Base-by-base conservation (phyloP, 2,329 filamentous ascomycete species). In the Ophiostoma pallidulum region DNA sequence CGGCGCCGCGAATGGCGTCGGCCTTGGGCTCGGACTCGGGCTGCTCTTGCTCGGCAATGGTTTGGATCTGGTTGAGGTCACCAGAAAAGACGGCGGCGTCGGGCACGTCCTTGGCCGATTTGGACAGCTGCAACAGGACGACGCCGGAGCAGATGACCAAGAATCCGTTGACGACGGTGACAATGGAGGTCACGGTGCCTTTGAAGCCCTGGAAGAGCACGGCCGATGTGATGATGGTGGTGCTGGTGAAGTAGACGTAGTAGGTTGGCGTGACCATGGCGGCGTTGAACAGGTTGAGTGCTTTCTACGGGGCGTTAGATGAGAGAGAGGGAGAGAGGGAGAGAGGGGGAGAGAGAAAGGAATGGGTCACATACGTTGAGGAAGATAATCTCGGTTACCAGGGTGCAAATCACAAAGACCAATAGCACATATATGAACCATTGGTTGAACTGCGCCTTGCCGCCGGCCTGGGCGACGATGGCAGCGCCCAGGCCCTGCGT, bases 251-350 rank as follows among this genome's bases (percentile, higher is more conserved):
- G 70, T 94, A 91, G 55, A 98, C 92, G 64, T 98, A 98, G 68
- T 98, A 98, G 3, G 92, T 98, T 1, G 92, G 92, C 0, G 92
- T 98, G 51, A 98, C 92, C 55, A 98, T 77, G 8, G 92, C 91
- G 32, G 92, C 92, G 60, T 98, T 97, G 73, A 91, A 97, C 42
- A 98, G 67, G 61, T 98, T 97, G 48, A 97, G 75, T 6, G 92
- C 92, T 96, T 98, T 98, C 90, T 97, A 66, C 50, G n/a, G n/a
- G n/a, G n/a, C n/a, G n/a, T n/a, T n/a, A 1, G 12, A 10, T 8
- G 3, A n/a, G 10, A 6, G 19, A 33, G 22, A n/a, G 13, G 20
- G 8, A 8, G 4, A 36, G 18, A 14, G 12, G 2, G 22, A 2
- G 20, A 26, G 8, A 10, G 6, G 12, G 4, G n/a, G n/a, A n/a